Evolutionary conservation across 1,139 yeast genomes (phyloP).

Genomic region (Pichia sp.): DNA sequence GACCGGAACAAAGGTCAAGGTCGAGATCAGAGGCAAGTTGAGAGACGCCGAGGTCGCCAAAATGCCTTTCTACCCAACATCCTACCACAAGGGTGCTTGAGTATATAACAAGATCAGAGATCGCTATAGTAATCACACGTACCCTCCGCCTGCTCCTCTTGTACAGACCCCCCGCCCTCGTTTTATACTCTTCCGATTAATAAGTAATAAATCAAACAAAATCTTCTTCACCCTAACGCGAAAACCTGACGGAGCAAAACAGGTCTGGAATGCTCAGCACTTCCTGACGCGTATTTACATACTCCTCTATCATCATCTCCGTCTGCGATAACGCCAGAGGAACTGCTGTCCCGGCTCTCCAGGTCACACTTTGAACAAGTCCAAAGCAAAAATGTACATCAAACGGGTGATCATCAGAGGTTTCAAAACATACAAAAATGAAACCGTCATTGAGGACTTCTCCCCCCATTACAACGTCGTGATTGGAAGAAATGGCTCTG

Average conservation of each 20-base stretch:
- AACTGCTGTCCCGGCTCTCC: neutral
- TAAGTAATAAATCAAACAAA: no score
- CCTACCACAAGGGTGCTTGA: constrained; percentile 50
- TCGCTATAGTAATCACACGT: neutral
- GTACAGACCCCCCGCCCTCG: neutral
- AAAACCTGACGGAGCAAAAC: neutral
- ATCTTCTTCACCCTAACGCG: neutral
- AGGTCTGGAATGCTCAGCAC: neutral
- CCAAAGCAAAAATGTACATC: constrained; percentile 27
- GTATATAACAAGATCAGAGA: neutral
- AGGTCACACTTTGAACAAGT: neutral
- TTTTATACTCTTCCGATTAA: neutral
- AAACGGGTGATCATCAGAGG: constrained; percentile 65
- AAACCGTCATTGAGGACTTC: constrained; percentile 69
- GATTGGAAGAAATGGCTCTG: constrained; percentile 94
- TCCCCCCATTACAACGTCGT: constrained; percentile 86
- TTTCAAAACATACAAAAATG: constrained; percentile 87
- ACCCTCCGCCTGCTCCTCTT: neutral
- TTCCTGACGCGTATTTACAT: neutral
- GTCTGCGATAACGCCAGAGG: neutral
- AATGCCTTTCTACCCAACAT: constrained; percentile 77
- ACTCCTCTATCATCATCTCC: neutral
- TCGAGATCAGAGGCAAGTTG: constrained; percentile 79
- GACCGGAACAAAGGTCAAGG: constrained; percentile 67
- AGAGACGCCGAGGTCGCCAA: constrained; percentile 71